A percentile compares a stretch with the other conserved stretches of the same genome.
phyloP scores from a whole-genome alignment of 2,329 filamentous ascomycete species.

The Pseudogymnoascus sp. region DNA sequence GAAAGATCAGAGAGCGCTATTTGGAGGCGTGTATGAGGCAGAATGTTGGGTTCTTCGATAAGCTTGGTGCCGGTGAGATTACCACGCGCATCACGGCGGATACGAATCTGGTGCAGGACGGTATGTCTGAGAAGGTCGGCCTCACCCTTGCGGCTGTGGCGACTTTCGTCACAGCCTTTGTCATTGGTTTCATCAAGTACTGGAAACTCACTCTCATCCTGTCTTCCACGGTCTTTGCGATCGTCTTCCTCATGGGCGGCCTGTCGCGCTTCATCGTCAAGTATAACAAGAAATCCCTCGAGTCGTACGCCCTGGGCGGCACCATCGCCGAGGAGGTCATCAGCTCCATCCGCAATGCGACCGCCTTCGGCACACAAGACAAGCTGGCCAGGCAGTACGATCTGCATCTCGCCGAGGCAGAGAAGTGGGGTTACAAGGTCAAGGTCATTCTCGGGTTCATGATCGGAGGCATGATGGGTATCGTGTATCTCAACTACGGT shows the following conservation, averaged over 20 bases:
- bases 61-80: slow-evolving; percentile 85
- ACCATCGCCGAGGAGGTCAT: slow-evolving; percentile 91
- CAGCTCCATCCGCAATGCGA: slow-evolving; percentile 84
- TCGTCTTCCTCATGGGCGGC: slow-evolving; percentile 69
- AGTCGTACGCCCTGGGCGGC: slow-evolving; percentile 76
- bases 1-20: slow-evolving; percentile 76
- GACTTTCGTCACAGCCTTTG: slow-evolving; percentile 80
- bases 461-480: slow-evolving; percentile 75
- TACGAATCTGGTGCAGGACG: slow-evolving; percentile 88
- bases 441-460: slow-evolving; percentile 70
- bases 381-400: slow-evolving; percentile 87
- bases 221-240: slow-evolving; percentile 70
- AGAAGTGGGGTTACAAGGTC: slow-evolving; percentile 68
- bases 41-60: slow-evolving; percentile 91
- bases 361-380: slow-evolving; percentile 89
- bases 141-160: slow-evolving; percentile 70
- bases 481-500: slow-evolving; percentile 82
- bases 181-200: slow-evolving; percentile 85
- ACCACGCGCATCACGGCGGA: slow-evolving; percentile 92
- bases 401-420: slow-evolving; percentile 62
- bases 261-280: slow-evolving; percentile 71
- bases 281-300: slow-evolving; percentile 70
- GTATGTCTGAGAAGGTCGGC: slow-evolving; percentile 83
- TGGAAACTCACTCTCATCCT: slow-evolving; percentile 93
- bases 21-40: slow-evolving; percentile 77